A percentile compares a stretch with the other conserved stretches of the same genome.
Evolutionary conservation across 148 eudicot species (phyloP).

Genomic region (Amaranthus hypochondriacus): DNA sequence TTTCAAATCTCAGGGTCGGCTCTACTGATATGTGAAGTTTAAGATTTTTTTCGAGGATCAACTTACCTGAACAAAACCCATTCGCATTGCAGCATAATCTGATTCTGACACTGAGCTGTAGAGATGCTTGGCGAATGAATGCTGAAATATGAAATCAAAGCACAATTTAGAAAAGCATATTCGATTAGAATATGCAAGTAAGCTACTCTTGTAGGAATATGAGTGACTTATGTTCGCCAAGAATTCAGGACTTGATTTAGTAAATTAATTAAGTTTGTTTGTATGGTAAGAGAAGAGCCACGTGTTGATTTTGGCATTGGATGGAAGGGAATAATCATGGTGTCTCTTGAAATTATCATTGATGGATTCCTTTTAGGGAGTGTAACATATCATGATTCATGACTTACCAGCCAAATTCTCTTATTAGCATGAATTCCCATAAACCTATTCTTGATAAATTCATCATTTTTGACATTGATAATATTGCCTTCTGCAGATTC

Average conservation of each 20-base stretch:
- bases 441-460: slow-evolving; percentile 24
- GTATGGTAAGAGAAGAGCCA: too few relatives aligned
- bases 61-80: slow-evolving; percentile 28
- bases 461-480: slow-evolving; percentile 19
- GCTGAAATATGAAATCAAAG: slow-evolving; percentile 16
- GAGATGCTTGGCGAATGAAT: slow-evolving; percentile 27
- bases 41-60: too few relatives aligned
- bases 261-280: too few relatives aligned
- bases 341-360: too few relatives aligned
- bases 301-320: too few relatives aligned
- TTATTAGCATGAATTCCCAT: slow-evolving; percentile 29
- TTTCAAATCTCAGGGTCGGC: too few relatives aligned
- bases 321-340: too few relatives aligned
- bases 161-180: neutral
- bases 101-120: slow-evolving; percentile 27
- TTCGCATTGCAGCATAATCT: slow-evolving; percentile 33
- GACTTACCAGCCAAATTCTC: slow-evolving; percentile 32
- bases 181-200: neutral
- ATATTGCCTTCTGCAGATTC: slow-evolving; percentile 7
- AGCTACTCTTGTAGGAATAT: too few relatives aligned
- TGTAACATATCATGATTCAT: neutral
- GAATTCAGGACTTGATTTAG: too few relatives aligned
- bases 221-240: too few relatives aligned
- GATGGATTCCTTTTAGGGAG: neutral
- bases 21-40: too few relatives aligned